phyloP scores from a whole-genome alignment of 73 alveolate species.

The Uronychia setigera region DNA sequence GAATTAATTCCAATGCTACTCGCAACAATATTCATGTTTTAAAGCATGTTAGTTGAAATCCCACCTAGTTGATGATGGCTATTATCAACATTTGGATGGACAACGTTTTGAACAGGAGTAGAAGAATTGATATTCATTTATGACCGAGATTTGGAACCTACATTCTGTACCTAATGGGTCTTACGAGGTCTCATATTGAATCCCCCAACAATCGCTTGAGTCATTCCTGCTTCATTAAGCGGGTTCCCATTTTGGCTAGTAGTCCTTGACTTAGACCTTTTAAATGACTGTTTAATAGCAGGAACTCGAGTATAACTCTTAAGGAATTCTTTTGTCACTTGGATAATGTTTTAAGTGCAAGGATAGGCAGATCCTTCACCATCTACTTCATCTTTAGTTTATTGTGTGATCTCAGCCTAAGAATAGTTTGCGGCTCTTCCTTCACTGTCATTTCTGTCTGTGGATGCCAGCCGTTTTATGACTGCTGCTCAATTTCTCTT shows the following conservation, averaged over 20 bases:
- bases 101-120: neutral
- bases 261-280: no score
- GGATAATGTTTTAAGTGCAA: neutral
- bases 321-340: neutral
- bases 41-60: no score
- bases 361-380: no score
- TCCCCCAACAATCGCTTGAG: no score
- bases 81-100: no score
- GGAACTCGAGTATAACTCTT: neutral
- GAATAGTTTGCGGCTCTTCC: neutral
- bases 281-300: neutral
- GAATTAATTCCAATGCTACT: no score
- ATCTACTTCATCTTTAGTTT: neutral
- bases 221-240: no score
- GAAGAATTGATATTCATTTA: neutral
- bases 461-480: neutral
- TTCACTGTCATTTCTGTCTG: neutral
- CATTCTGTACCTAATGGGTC: no score
- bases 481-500: neutral
- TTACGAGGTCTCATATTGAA: no score
- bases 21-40: no score
- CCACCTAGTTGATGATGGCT: no score
- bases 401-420: neutral
- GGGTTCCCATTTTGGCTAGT: no score
- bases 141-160: neutral